phyloP scores from a whole-genome alignment of 2,329 filamentous ascomycete genomes.

The Cladosporium sp. region DNA sequence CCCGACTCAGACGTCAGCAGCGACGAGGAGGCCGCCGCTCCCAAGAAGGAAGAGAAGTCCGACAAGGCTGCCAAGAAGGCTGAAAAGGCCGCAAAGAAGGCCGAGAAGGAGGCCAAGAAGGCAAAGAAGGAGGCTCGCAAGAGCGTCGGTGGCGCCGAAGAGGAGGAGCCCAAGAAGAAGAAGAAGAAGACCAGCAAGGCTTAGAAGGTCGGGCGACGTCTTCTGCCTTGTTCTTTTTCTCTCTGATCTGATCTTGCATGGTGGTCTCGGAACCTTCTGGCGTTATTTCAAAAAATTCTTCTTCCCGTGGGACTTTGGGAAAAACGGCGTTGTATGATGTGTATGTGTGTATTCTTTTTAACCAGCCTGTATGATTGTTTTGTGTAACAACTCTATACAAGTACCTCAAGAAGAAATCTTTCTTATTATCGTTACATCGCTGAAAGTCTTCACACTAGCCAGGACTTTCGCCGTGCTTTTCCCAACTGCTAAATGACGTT shows the following conservation, averaged over 20 bases:
- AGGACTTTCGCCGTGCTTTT: too few species aligned
- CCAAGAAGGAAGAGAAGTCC: constrained; percentile 32
- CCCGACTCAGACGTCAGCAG: constrained; percentile 19
- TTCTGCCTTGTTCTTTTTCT: neutral
- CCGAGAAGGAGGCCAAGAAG: constrained; percentile 53
- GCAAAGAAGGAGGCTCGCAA: constrained; percentile 40
- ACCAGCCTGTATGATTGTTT: neutral
- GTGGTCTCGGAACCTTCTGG: neutral
- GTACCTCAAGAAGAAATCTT: neutral
- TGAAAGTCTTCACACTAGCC: too few species aligned
- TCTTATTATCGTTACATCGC: neutral
- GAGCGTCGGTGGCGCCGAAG: constrained; percentile 34
- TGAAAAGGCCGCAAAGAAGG: constrained; percentile 36
- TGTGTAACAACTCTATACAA: constrained; percentile 2
- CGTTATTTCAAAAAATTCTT: neutral
- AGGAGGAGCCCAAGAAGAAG: constrained; percentile 57
- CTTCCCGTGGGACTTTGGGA: neutral
- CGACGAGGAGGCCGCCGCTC: constrained; percentile 16
- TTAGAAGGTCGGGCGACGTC: neutral
- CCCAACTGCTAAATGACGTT: too few species aligned
- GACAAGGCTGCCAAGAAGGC: constrained; percentile 24
- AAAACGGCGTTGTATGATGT: neutral
- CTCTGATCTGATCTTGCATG: neutral
- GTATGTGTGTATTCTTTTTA: neutral
- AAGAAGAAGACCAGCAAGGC: constrained; percentile 44